phyloP scores from a whole-genome alignment of 768 basidiomycete species.

The Mycena galericulata region DNA sequence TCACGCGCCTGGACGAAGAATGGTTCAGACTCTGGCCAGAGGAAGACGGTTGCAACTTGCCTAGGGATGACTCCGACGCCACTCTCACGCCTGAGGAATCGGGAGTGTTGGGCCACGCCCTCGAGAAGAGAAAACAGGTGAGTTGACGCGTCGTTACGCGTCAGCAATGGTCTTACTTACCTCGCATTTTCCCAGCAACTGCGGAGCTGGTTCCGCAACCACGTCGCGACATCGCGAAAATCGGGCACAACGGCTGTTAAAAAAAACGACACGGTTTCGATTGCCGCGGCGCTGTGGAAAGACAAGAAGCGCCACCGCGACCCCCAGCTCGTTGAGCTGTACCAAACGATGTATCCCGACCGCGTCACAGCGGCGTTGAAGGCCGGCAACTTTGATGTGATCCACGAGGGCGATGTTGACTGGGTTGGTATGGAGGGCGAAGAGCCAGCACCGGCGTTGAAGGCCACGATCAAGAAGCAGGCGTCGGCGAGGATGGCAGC shows the following conservation, averaged over 20 bases:
- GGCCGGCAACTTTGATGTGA: not conserved
- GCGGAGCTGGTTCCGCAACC: conserved; percentile 12
- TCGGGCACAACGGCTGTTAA: not conserved
- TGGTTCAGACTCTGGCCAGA: too few relatives aligned
- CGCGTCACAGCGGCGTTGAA: not conserved
- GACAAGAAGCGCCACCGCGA: not conserved
- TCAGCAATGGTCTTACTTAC: not conserved
- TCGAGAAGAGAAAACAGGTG: not conserved
- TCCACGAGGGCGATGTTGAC: not conserved
- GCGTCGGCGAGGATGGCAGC: too few relatives aligned
- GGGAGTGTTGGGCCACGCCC: not conserved
- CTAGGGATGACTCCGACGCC: too few relatives aligned
- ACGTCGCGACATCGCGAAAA: not conserved
- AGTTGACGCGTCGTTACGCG: not conserved
- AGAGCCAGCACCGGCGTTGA: not conserved
- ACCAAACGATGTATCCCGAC: not conserved
- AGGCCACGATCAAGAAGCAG: too few relatives aligned
- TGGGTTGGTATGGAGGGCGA: not conserved
- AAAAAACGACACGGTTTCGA: not conserved
- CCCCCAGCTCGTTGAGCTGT: conserved; percentile 12
- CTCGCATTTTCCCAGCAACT: not conserved
- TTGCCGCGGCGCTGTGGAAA: not conserved
- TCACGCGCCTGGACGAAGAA: too few relatives aligned
- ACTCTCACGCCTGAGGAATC: too few relatives aligned
- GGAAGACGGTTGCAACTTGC: too few relatives aligned